These are phyloP conservation scores for Curvularia sp. DNA, from an alignment of 2,329 filamentous ascomycete genomes.

Conservation along the genomic window DNA sequence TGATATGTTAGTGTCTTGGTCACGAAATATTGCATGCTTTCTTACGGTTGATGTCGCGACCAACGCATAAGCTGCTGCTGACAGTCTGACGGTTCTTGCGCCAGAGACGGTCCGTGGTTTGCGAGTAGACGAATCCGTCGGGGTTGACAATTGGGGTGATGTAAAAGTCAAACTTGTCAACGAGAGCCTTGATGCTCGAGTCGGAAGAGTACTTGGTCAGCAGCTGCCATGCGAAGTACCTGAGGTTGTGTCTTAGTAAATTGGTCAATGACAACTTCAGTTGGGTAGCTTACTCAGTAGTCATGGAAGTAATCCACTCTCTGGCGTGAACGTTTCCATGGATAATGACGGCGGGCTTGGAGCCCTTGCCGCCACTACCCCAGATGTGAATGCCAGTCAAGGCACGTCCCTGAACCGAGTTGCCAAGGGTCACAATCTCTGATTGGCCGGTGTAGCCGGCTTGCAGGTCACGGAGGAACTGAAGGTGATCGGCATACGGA, in stretches of 20 bases:
- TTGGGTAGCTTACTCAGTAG: slow-evolving; percentile 24
- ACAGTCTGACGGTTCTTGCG: slow-evolving; percentile 50
- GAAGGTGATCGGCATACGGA: slow-evolving; percentile 44
- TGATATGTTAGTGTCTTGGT: neutral
- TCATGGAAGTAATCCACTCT: slow-evolving; percentile 49
- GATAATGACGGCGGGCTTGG: slow-evolving; percentile 46
- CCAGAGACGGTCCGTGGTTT: slow-evolving; percentile 51
- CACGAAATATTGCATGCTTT: no score
- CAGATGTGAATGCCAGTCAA: slow-evolving; percentile 50
- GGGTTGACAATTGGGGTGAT: slow-evolving; percentile 36
- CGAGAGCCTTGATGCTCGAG: slow-evolving; percentile 41
- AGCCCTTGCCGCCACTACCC: slow-evolving; percentile 47
- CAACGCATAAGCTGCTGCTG: slow-evolving; percentile 42
- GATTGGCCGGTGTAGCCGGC: slow-evolving; percentile 42
- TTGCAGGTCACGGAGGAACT: slow-evolving; percentile 45
- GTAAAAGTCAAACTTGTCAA: slow-evolving; percentile 49
- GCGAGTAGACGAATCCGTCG: slow-evolving; percentile 48
- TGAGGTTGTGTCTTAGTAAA: neutral
- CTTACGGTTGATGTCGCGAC: slow-evolving; percentile 48
- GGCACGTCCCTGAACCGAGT: slow-evolving; percentile 42
- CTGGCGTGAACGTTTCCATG: slow-evolving; percentile 47
- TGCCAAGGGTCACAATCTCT: slow-evolving; percentile 44
- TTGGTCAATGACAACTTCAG: neutral
- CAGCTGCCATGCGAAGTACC: slow-evolving; percentile 46
- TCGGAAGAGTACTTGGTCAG: slow-evolving; percentile 46